Evolutionary conservation across 1,284 basidiomycete genomes (phyloP).

Genomic region (Moniliophthora roreri): DNA sequence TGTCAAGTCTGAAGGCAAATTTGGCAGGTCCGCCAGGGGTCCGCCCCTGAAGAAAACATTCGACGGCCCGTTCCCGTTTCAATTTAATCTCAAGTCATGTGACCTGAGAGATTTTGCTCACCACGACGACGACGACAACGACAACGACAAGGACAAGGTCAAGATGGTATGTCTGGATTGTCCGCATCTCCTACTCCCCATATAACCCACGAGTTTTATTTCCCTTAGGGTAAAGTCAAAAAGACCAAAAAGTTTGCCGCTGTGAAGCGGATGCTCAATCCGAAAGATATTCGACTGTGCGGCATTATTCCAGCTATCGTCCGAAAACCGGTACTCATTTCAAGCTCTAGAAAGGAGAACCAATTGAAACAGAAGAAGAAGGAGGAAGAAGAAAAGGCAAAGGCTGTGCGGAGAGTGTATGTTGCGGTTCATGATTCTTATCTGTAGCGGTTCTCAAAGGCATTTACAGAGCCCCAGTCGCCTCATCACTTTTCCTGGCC

Average conservation of each 20-base stretch:
- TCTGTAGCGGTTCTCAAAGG: neutral
- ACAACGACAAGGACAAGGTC: too few species aligned
- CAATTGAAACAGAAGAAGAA: slow-evolving; percentile 78
- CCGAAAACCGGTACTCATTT: slow-evolving; percentile 7
- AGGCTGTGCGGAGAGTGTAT: slow-evolving; percentile 71
- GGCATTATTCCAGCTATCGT: slow-evolving; percentile 28
- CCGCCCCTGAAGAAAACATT: too few species aligned
- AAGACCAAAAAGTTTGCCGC: slow-evolving; percentile 94
- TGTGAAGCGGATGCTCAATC: slow-evolving; percentile 95
- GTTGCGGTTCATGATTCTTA: slow-evolving; percentile 26
- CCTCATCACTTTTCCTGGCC: slow-evolving; percentile 91
- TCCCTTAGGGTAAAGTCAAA: slow-evolving; percentile 82
- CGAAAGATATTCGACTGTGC: slow-evolving; percentile 91
- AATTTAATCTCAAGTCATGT: too few species aligned
- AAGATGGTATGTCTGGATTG: too few species aligned
- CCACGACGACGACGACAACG: too few species aligned
- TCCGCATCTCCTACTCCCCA: too few species aligned
- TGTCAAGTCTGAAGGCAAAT: too few species aligned
- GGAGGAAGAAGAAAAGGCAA: slow-evolving; percentile 72
- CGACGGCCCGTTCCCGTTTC: too few species aligned
- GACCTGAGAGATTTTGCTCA: too few species aligned
- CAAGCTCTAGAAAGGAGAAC: slow-evolving; percentile 68
- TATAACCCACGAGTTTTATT: too few species aligned
- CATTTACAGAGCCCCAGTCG: slow-evolving; percentile 66
- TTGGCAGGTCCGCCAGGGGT: too few species aligned